Base-by-base conservation (phyloP, 2,329 filamentous ascomycete species). In the Fusarium veterinarium region DNA sequence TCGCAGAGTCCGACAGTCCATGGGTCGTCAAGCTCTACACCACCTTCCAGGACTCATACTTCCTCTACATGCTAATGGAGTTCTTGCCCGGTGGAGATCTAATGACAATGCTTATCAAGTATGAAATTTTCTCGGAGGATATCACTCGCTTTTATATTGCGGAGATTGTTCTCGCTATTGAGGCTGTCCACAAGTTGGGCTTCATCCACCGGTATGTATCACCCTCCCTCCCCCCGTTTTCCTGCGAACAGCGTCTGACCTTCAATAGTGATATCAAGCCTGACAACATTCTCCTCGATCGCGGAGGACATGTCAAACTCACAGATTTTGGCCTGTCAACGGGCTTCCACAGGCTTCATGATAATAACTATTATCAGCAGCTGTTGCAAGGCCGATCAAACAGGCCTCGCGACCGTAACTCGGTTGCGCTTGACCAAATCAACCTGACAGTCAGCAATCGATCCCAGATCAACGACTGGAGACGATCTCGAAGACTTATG, bases 21-120 rank as follows among this genome's bases (percentile, higher is more conserved):
- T 99, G 96, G 96, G 94, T 99, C 20, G 96, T 99, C 78, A 99
- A 98, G 87, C 91, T 99, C 71, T 97, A 94, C 85, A 98, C 96
- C 17, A 98, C 96, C 1, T 99, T 99, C 87, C 96, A 99, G 84
- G 96, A 99, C 81, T 89, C 90, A 49, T 95, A 96, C 75, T 99
- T 98, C 85, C 87, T 99, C 40, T 99, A 99, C 86, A 96, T 99
- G 92, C 88, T 99, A 69, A 99, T 99, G 96, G 96, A 99, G 84
- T 99, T 98, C 84, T 89, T 99, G 82, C 96, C 96, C 12, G 96
- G 96, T 82, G 96, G 96, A 82, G 96, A 99, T 85, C 84, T 99
- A 81, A 99, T 99, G 96, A 99, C 96, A 7, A 99, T 99, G 96
- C 88, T 99, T 76, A 99, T 99, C 86, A 99, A 98, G 88, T 99